Base-by-base conservation (phyloP, 2,329 filamentous ascomycete species). In the Cladophialophora bantiana region DNA sequence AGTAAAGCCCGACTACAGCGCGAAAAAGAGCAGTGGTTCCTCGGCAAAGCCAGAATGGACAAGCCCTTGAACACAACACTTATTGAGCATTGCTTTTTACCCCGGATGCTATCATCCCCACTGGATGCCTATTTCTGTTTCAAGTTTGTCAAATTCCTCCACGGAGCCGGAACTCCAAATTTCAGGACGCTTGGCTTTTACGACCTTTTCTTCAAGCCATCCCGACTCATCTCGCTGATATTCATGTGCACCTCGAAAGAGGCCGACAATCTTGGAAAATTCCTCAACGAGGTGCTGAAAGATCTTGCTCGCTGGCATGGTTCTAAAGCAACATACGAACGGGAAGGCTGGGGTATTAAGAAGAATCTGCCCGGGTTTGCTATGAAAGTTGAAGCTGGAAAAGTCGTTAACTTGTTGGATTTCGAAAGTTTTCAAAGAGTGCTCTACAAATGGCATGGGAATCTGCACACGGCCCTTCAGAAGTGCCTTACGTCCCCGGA, bases 1-100 rank as follows among this genome's bases (percentile, higher is more conserved):
- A 90, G 88, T 70, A 88, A 89, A 72, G 83, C 87, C 59, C 87
- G 91, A 70, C 80, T 98, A 54, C 87, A 87, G 61, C 89, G 89
- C 70, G 91, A 94, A 74, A 93, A 94, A 76, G 83, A 88, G 71
- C 80, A 85, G 63, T 97, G 94, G 88, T 97, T 98, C 76, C 81
- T 85, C 4, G 84, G 86, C 9, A 84, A 88, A 70, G 85, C 86
- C 67, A 82, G 85, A 26, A 90, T 89, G 73, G 81, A 85, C 45
- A 88, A 90, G 65, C 83, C 82, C 7, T 83, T 96, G 4, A 91
- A 94, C 60, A 88, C 93, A 73, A 85, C 87, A 3, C 81, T 99
- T 18, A 85, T 99, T 9, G 93, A 98, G 78, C 90, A 96, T 73
- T 99, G 95, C 76, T 89, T 99, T 71, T 79, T 98, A n/a, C 95